A percentile compares a stretch with the other conserved stretches of the same genome.
Conservation (phyloP, 257 asterid genomes). For the Gentiana macrophylla region DNA sequence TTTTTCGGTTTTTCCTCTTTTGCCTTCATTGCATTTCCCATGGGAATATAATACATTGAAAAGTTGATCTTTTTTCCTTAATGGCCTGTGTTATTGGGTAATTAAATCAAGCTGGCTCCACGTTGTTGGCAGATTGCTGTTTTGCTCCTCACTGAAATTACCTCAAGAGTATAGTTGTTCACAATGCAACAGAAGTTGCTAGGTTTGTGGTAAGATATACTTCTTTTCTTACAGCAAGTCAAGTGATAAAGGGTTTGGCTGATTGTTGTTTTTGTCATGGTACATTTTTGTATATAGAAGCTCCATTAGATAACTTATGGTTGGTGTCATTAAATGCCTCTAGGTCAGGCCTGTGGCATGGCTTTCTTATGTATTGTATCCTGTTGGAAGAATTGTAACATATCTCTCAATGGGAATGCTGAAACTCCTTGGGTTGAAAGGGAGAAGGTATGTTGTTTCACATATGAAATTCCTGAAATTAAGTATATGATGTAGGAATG, state of each 20-base stretch:
- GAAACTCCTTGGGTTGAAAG: conserved; percentile 88
- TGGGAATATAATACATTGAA: too few relatives aligned
- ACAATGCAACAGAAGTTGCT: conserved; percentile 94
- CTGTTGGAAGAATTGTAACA: conserved; percentile 95
- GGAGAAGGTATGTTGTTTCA: conserved; percentile 54
- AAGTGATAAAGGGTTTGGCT: neutral
- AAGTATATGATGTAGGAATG: neutral
- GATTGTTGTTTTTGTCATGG: neutral
- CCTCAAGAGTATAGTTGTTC: conserved; percentile 99
- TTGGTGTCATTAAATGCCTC: conserved; percentile 27
- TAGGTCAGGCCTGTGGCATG: conserved; percentile 99
- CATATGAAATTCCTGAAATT: neutral
- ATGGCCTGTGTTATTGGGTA: neutral
- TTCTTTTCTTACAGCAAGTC: conserved; percentile 4
- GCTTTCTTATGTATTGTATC: conserved; percentile 89
- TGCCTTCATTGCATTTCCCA: too few relatives aligned
- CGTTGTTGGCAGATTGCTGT: conserved; percentile 58
- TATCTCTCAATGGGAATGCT: conserved; percentile 97
- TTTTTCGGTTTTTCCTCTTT: too few relatives aligned
- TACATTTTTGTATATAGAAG: neutral
- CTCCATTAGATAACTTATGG: conserved; percentile 13
- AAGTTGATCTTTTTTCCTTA: neutral
- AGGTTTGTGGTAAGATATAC: conserved; percentile 86
- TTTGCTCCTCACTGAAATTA: conserved; percentile 96
- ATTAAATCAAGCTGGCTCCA: conserved; percentile 11